Evolutionary conservation across 208 protist genomes (phyloP).

Genomic region (Crithidia bombi): DNA sequence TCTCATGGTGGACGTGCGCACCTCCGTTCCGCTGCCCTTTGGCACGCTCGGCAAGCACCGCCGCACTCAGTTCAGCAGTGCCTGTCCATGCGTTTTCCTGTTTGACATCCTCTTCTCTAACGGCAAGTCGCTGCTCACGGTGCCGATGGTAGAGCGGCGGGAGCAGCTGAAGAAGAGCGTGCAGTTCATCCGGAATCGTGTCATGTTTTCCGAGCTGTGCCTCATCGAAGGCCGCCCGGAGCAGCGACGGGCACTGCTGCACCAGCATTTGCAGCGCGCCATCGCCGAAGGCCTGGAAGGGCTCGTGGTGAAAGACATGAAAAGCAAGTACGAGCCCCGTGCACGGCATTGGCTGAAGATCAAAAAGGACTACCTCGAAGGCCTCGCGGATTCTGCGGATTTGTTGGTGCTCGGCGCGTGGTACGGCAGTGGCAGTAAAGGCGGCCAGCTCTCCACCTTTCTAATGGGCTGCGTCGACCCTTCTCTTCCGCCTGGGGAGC

Average conservation of each 20-base stretch:
- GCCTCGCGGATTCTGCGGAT: constrained; percentile 84
- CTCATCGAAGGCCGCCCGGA: constrained; percentile 43
- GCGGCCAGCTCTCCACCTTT: constrained; percentile 71
- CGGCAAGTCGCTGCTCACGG: constrained; percentile 46
- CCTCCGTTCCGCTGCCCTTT: constrained; percentile 77
- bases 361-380: constrained; percentile 90
- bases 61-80: constrained; percentile 64
- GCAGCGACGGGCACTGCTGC: constrained; percentile 39
- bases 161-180: constrained; percentile 39
- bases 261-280: constrained; percentile 57
- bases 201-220: constrained; percentile 73
- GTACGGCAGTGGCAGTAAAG: constrained; percentile 78
- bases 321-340: constrained; percentile 71
- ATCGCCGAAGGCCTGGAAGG: constrained; percentile 77
- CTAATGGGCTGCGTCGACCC: constrained; percentile 76
- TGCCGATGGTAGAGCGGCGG: constrained; percentile 47
- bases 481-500: constrained; percentile 21
- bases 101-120: constrained; percentile 90
- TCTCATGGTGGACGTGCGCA: constrained; percentile 77
- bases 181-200: constrained; percentile 41
- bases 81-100: constrained; percentile 75
- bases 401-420: constrained; percentile 81
- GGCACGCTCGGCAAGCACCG: constrained; percentile 85
- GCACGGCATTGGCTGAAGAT: constrained; percentile 89
- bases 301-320: constrained; percentile 81